phyloP scores from a whole-genome alignment of 2,329 filamentous ascomycete genomes.

The Alternaria ventricosa region DNA sequence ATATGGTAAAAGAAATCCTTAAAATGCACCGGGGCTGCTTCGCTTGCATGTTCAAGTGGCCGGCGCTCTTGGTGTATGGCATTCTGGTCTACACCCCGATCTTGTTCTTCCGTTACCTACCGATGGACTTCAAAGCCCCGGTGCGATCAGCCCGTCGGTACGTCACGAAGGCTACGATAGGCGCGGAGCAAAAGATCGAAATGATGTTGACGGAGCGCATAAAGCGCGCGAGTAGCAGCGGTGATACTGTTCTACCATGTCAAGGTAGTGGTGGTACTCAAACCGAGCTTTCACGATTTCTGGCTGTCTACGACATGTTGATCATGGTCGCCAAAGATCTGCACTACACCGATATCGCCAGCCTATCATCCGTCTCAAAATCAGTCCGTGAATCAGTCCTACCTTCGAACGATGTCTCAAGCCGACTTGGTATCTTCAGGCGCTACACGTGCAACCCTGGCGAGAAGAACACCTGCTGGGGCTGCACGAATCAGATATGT shows the following conservation, averaged over 20 bases:
- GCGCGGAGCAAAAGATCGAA: slow-evolving; percentile 17
- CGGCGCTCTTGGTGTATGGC: background rate
- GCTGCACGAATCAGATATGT: slow-evolving; percentile 32
- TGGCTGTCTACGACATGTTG: slow-evolving; percentile 41
- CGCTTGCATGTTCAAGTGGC: background rate
- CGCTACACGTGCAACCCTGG: slow-evolving; percentile 26
- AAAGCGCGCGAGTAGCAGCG: background rate
- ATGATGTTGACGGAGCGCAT: slow-evolving; percentile 15
- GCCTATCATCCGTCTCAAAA: slow-evolving; percentile 32
- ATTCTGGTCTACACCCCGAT: slow-evolving; percentile 14
- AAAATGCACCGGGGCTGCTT: background rate
- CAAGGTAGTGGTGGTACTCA: slow-evolving; percentile 3
- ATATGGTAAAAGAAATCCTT: background rate
- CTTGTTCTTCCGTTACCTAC: slow-evolving; percentile 26
- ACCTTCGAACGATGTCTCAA: slow-evolving; percentile 22
- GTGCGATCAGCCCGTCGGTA: slow-evolving; percentile 25
- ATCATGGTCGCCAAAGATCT: slow-evolving; percentile 33
- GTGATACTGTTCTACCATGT: background rate
- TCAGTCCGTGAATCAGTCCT: slow-evolving; percentile 32
- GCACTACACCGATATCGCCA: slow-evolving; percentile 35
- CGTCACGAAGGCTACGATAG: slow-evolving; percentile 21
- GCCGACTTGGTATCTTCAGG: slow-evolving; percentile 23
- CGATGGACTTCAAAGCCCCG: slow-evolving; percentile 18
- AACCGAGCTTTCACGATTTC: slow-evolving; percentile 29
- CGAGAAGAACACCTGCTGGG: slow-evolving; percentile 25